Percentiles rank a stretch among this genome's conserved stretches.
phyloP scores from a whole-genome alignment of 2,329 filamentous ascomycete species.

The Cyclaneusma minus region DNA sequence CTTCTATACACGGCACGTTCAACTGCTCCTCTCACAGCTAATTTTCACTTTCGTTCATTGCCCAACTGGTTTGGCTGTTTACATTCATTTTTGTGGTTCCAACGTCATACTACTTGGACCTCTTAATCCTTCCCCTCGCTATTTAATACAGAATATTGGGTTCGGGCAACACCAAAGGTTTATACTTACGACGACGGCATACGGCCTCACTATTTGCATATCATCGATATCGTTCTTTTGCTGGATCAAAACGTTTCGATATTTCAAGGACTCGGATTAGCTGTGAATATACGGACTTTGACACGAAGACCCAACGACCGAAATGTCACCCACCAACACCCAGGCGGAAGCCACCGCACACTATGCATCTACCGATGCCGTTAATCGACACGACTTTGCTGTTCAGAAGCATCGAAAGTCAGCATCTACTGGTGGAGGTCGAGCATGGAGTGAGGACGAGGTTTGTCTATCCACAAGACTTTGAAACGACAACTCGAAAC shows the following conservation, averaged over 20 bases:
- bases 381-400: constrained; percentile 42
- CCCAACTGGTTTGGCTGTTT: constrained; percentile 38
- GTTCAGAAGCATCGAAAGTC: constrained; percentile 51
- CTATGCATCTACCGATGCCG: constrained; percentile 34
- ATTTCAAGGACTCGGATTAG: no score
- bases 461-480: constrained; percentile 27
- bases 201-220: no score
- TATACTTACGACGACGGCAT: no score
- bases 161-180: no score
- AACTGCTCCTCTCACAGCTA: constrained; percentile 19
- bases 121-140: no score
- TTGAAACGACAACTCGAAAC: no score
- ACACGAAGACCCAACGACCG: constrained; percentile 14
- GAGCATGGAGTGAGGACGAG: constrained; percentile 79
- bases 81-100: constrained; percentile 29
- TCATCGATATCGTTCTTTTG: no score
- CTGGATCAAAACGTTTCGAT: constrained; percentile 3
- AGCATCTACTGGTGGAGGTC: constrained; percentile 56
- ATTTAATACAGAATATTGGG: no score
- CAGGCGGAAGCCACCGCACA: constrained; percentile 31
- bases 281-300: no score
- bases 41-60: constrained; percentile 27
- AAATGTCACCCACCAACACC: constrained; percentile 34
- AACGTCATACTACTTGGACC: no score
- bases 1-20: constrained; percentile 17